Base-by-base conservation (phyloP, 306 rosid genomes). In the Oxytropis ochrocephala region DNA sequence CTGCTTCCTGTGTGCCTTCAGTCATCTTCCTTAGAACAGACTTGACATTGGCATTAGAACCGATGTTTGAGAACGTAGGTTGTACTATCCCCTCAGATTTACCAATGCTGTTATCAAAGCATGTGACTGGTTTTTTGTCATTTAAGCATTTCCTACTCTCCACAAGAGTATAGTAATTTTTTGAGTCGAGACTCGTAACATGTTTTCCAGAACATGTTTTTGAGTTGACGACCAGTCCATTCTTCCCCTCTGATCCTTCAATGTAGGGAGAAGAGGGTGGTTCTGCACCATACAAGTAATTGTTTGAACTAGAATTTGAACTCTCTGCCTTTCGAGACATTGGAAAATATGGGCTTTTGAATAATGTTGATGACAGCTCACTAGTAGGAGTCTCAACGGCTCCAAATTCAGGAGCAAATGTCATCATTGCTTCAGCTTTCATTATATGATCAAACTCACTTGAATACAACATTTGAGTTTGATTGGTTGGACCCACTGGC, bases 381-480 rank as follows among this genome's bases (percentile, higher is more conserved):
- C 88, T 87, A 14, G 84, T 55, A 59, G 94, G 86, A 42, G 91
- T 80, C 80, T 94, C 98, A 71, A 94, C 98, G 30, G 98, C 98
- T 67, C 98, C 97, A 87, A 87, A 94, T 80, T 94, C 98, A 61
- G 89, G 81, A 78, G 98, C 96, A 81, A 94, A 85, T 75, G 96
- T 87, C 96, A 94, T 87, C 87, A 94, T 79, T 66, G 98, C 98
- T 82, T 94, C 98, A 72, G 92, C 89, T 84, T 94, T 94, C 51
- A 84, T 72, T 72, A 94, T 87, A 76, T 88, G 98, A 85, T 90
- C 97, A 79, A 90, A 88, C 80, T 88, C 98, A 1, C 85, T 82
- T 8, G 77, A 62, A 80, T 84, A 79, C 78, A 80, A 76, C 78
- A 79, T 70, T 70, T 84, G 82, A 74, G 88, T 73, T 62, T 80